Percentiles rank a stretch among this genome's conserved stretches.
phyloP scores from a whole-genome alignment of 805 yeast genomes.

The Starmerella lactis-condensi region DNA sequence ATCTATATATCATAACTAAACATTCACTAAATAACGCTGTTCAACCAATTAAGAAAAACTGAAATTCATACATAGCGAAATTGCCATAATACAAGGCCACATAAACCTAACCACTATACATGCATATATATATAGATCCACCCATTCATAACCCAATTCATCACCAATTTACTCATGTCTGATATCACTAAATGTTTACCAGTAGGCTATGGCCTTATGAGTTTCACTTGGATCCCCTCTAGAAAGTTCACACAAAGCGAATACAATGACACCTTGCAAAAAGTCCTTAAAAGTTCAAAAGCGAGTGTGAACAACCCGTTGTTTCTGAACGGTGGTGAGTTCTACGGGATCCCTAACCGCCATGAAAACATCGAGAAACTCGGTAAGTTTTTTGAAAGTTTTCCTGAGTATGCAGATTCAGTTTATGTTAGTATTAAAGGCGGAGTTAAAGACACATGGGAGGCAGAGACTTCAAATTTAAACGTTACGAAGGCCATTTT shows the following conservation, averaged over 20 bases:
- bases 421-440: constrained; percentile 56
- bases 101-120: too few relatives aligned
- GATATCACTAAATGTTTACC: too few relatives aligned
- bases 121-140: too few relatives aligned
- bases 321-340: constrained; percentile 58
- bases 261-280: constrained; percentile 36
- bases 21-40: too few relatives aligned
- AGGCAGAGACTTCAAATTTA: constrained; percentile 36
- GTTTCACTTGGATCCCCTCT: constrained; percentile 47
- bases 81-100: too few relatives aligned
- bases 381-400: constrained; percentile 36
- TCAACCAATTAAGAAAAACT: too few relatives aligned
- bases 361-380: constrained; percentile 37
- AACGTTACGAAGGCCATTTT: constrained; percentile 33
- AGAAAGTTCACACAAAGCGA: constrained; percentile 35
- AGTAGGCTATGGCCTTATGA: constrained; percentile 69
- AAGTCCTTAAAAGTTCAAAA: constrained; percentile 26
- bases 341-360: constrained; percentile 41
- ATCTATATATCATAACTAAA: too few relatives aligned
- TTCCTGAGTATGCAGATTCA: constrained; percentile 38
- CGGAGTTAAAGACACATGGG: constrained; percentile 26
- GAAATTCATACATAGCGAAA: too few relatives aligned
- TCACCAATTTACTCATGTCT: too few relatives aligned
- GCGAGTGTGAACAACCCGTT: constrained; percentile 25
- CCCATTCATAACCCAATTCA: too few relatives aligned